Percentiles rank a stretch among this genome's conserved stretches.
Evolutionary conservation across 345 rosid species (phyloP).

Genomic region (Arabidopsis thaliana): TAIR10.1 NC_003071.7:16504001-16504500

Average conservation of each 20-base stretch:
- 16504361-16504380: neutral
- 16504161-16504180: conserved; percentile 16
- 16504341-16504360: neutral
- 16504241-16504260: neutral
- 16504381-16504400: neutral
- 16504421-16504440: neutral
- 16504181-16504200: conserved; percentile 17
- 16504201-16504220: neutral
- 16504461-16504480: conserved; percentile 40
- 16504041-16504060: conserved; percentile 77
- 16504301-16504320: neutral
- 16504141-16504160: conserved; percentile 41
- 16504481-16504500: conserved; percentile 31
- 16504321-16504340: neutral
- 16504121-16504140: conserved; percentile 53
- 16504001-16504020: conserved; percentile 80
- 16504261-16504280: neutral
- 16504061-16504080: conserved; percentile 92
- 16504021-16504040: conserved; percentile 77
- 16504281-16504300: neutral
- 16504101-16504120: conserved; percentile 72
- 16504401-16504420: neutral
- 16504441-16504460: conserved; percentile 29
- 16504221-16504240: neutral
- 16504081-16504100: conserved; percentile 62